phyloP scores from a whole-genome alignment of 75 land plant genomes.

The Chamaecyparis obtusa region DNA sequence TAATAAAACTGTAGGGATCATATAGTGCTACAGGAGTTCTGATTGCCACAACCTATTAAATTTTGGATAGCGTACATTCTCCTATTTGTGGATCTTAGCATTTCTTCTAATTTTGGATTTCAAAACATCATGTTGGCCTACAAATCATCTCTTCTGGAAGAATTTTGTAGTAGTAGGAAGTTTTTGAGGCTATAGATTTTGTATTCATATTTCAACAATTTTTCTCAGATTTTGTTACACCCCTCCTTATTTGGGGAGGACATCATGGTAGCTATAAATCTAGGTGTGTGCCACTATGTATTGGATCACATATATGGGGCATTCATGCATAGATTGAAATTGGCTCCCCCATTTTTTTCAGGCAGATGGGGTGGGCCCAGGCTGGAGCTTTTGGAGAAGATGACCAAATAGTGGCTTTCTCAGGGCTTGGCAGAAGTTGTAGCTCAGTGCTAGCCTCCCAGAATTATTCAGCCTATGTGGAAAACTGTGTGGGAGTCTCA shows the following conservation, averaged over 20 bases:
- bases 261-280: constrained; percentile 72
- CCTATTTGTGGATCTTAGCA: not conserved
- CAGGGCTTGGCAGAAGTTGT: constrained; percentile 43
- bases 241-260: not conserved
- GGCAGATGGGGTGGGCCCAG: constrained; percentile 93
- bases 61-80: not conserved
- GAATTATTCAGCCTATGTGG: constrained; percentile 68
- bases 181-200: not conserved
- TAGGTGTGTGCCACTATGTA: constrained; percentile 80
- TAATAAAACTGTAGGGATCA: not conserved
- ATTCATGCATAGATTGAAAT: constrained; percentile 66
- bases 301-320: constrained; percentile 91
- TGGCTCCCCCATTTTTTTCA: constrained; percentile 87
- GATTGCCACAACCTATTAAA: not conserved
- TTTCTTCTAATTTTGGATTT: not conserved
- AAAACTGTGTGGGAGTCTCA: constrained; percentile 83
- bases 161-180: not conserved
- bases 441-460: constrained; percentile 69
- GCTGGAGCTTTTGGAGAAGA: constrained; percentile 74
- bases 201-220: not conserved
- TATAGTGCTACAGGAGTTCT: not conserved
- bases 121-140: not conserved
- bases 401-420: constrained; percentile 70
- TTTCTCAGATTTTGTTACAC: not conserved
- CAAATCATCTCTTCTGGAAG: not conserved